Evolutionary conservation across 352 stramenopile species (phyloP), one percentile per base, ranked within the genome.

Genomic region (Phytophthora fragariae): DNA sequence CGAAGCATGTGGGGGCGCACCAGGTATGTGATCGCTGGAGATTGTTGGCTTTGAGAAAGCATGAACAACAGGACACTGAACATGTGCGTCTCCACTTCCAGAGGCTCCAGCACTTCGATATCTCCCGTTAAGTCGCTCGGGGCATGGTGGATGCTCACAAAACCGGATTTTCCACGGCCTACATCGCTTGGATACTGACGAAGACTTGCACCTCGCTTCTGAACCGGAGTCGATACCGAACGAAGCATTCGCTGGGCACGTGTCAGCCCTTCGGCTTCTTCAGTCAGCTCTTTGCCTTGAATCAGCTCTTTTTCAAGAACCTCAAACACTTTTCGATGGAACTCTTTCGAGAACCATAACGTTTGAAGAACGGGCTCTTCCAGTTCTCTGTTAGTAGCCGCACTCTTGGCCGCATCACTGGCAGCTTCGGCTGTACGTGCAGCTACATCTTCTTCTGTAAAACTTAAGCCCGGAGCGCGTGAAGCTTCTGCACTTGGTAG

Each of bases 341-440:
- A 85, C 61, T 97, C 90, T 69, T 86, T 92, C 8, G 89, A 94
- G 44, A 97, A 97, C 90, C 90, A 97, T 21, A 97, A 81, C 15
- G 79, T 94, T 62, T 96, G 89, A 3, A 93, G 76, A 35, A 86
- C 82, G 4, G 89, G 88, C 27, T 95, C 84, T 68, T 95, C 82
- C 2, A 96, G 70, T 12, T 92, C 77, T 50, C 87, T 69, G 60
- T 90, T 92, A 17, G 83, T 90, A 33, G 88, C 90, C 11, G 90
- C 90, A 46, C 66, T 86, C 41, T 96, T 96, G 6, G 90, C 90
- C 6, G 80, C 90, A 58, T 96, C 89, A 61, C 89, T 95, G 1
- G 88, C 88, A 60, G 86, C 84, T 77, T 97, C 88, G 33, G 85
- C 86, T 39, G 76, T 85, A n/a, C 85, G 82, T 11, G 76, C 58